Evolutionary conservation across 257 asterid species (phyloP).

Genomic region (Jacaranda copaia): DNA sequence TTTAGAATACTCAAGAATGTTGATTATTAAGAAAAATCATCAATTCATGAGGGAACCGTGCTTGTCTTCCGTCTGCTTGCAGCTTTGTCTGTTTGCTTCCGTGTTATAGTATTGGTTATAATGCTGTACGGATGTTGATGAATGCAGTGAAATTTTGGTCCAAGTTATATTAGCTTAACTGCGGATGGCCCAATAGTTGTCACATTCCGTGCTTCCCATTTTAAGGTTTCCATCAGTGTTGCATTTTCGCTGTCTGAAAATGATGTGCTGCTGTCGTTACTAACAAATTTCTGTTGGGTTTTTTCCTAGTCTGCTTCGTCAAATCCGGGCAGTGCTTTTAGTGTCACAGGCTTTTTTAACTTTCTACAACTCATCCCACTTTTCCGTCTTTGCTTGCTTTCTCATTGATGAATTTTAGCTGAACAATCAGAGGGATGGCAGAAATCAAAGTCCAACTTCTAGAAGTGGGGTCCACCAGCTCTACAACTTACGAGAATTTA

Average conservation of each 20-base stretch:
- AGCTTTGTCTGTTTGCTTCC: neutral
- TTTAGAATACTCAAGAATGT: neutral
- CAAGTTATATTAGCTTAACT: neutral
- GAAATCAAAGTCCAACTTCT: neutral
- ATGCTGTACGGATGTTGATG: neutral
- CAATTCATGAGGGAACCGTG: neutral
- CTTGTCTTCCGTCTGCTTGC: neutral
- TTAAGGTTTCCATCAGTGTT: neutral
- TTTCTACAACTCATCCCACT: conserved; percentile 6
- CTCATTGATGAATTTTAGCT: conserved; percentile 13
- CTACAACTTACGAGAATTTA: neutral
- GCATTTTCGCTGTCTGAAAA: neutral
- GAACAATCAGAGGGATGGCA: neutral
- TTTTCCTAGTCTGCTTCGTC: conserved; percentile 27
- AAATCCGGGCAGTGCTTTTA: neutral
- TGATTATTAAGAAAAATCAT: neutral
- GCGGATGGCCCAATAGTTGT: neutral
- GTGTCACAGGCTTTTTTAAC: neutral
- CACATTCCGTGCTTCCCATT: neutral
- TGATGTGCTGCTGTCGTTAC: neutral
- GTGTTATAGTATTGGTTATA: no score
- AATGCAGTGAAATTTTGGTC: neutral
- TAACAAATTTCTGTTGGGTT: neutral
- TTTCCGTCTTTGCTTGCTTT: neutral
- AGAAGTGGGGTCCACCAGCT: conserved; percentile 20